Conservation (phyloP, 2,329 filamentous ascomycete genomes). For the Exophiala sp. region DNA sequence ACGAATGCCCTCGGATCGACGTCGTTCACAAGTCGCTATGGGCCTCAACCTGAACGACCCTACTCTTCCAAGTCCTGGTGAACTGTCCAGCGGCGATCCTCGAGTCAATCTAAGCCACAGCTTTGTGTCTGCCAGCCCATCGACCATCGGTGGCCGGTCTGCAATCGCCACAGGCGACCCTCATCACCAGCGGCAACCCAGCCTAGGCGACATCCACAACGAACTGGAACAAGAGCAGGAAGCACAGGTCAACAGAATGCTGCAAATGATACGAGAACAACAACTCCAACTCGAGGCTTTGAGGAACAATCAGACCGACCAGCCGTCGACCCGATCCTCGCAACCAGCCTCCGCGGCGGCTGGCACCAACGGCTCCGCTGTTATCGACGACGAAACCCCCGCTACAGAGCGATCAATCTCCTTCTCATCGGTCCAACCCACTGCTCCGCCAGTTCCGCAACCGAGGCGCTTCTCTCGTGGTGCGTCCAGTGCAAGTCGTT, state of each 20-base stretch:
- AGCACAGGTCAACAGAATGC: conserved; percentile 48
- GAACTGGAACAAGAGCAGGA: conserved; percentile 49
- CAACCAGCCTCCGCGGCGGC: conserved; percentile 27
- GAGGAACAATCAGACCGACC: conserved; percentile 33
- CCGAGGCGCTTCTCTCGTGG: conserved; percentile 33
- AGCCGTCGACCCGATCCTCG: conserved; percentile 11
- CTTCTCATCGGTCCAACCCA: conserved; percentile 34
- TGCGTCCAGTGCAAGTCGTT: conserved; percentile 34
- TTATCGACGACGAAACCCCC: conserved; percentile 41
- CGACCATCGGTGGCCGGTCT: conserved; percentile 39
- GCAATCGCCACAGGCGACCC: conserved; percentile 42
- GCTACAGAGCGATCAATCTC: conserved; percentile 40
- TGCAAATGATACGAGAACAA: conserved; percentile 46
- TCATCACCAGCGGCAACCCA: conserved; percentile 45
- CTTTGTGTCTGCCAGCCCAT: conserved; percentile 40
- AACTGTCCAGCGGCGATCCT: conserved; percentile 36
- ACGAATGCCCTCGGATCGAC: conserved; percentile 36
- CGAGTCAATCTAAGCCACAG: conserved; percentile 34
- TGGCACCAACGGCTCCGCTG: conserved; percentile 35
- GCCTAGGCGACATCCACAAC: conserved; percentile 46
- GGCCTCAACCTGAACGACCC: conserved; percentile 39
- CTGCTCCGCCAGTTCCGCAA: conserved; percentile 33
- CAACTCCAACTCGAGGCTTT: conserved; percentile 42
- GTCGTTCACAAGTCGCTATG: conserved; percentile 39
- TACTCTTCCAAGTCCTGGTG: conserved; percentile 34